A percentile compares a stretch with the other conserved stretches of the same genome.
Evolutionary conservation across 345 rosid species (phyloP).

Genomic region (Eucalyptus viminalis): DNA sequence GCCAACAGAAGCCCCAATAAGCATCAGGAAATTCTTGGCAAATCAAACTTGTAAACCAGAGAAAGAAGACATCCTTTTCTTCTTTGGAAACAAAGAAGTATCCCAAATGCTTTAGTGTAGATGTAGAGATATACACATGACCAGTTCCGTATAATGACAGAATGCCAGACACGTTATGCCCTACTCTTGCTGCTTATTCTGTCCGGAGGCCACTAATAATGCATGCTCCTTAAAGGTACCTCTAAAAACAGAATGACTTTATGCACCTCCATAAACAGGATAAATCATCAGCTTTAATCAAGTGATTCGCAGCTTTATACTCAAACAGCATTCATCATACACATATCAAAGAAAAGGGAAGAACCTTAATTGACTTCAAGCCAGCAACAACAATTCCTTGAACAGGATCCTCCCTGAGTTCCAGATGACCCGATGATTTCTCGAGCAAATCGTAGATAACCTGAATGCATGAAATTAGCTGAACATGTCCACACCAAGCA

Average conservation of each 20-base stretch:
- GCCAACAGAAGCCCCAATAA: not conserved
- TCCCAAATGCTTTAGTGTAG: not conserved
- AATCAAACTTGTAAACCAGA: not conserved
- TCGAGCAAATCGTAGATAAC: constrained; percentile 93
- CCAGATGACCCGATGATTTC: constrained; percentile 84
- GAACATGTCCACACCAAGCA: not conserved
- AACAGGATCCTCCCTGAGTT: constrained; percentile 96
- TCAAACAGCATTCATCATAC: not conserved
- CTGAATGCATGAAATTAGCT: constrained; percentile 16
- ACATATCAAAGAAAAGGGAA: not conserved
- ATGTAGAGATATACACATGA: not conserved
- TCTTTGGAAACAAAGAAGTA: not conserved
- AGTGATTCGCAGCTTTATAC: not conserved
- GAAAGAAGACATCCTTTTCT: not conserved
- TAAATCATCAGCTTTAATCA: not conserved
- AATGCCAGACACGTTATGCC: not conserved
- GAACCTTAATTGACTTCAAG: constrained; percentile 78
- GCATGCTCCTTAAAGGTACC: not conserved
- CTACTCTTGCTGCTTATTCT: not conserved
- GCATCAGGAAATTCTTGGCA: not conserved
- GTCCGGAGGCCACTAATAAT: not conserved
- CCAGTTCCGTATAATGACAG: not conserved
- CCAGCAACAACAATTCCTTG: constrained; percentile 87
- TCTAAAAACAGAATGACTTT: not conserved
- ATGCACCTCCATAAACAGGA: not conserved